Evolutionary conservation across 176 grass and related monocot species (phyloP).

Genomic region (Luzula sylvatica): DNA sequence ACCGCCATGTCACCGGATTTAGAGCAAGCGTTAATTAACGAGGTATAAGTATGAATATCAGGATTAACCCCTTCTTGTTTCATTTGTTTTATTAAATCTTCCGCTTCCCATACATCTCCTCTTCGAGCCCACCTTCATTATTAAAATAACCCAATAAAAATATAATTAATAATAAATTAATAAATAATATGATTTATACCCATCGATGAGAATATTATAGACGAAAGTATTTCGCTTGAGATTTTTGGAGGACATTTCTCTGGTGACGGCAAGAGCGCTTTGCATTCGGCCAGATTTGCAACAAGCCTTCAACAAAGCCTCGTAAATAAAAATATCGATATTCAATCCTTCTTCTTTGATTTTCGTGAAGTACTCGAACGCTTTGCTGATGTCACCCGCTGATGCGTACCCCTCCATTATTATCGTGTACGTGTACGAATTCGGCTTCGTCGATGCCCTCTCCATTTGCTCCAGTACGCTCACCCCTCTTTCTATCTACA

Average conservation of each 20-base stretch:
- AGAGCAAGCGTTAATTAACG: slow-evolving; percentile 93
- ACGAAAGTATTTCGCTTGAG: slow-evolving; percentile 86
- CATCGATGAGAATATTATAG: slow-evolving; percentile 93
- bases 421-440: slow-evolving; percentile 75
- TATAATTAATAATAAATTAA: slow-evolving; percentile 4
- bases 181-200: slow-evolving; percentile 38
- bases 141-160: not conserved
- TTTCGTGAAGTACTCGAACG: slow-evolving; percentile 90
- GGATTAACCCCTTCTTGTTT: slow-evolving; percentile 79
- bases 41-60: slow-evolving; percentile 95
- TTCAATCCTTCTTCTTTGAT: slow-evolving; percentile 75
- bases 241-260: slow-evolving; percentile 72
- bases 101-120: slow-evolving; percentile 97
- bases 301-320: slow-evolving; percentile 78
- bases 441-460: slow-evolving; percentile 52
- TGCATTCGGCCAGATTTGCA: slow-evolving; percentile 98
- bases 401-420: slow-evolving; percentile 90
- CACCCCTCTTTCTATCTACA: slow-evolving; percentile 73
- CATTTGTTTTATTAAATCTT: slow-evolving; percentile 92
- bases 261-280: slow-evolving; percentile 77
- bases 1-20: slow-evolving; percentile 93
- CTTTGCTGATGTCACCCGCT: slow-evolving; percentile 66
- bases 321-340: slow-evolving; percentile 84
- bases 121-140: slow-evolving; percentile 82
- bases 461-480: slow-evolving; percentile 76